Conservation (phyloP, 1,284 basidiomycete genomes). For the Caloboletus firmus region DNA sequence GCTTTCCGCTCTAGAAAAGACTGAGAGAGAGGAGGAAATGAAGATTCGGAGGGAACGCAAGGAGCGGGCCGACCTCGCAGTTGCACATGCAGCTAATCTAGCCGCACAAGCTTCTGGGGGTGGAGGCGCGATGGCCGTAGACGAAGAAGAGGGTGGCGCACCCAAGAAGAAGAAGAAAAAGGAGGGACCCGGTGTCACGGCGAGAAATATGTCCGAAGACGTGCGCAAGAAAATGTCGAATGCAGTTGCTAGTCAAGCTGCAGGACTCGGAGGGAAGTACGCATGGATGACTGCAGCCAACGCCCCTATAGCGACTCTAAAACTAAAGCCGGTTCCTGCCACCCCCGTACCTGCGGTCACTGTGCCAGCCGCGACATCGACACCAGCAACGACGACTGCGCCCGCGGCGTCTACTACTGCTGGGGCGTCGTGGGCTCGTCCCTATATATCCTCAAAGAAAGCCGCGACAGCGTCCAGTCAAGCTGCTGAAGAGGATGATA, state of each 20-base stretch:
- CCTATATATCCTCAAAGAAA: conserved; percentile 54
- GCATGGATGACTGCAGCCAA: conserved; percentile 80
- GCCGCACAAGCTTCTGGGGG: conserved; percentile 53
- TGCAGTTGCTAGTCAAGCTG: conserved; percentile 81
- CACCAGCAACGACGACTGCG: conserved; percentile 37
- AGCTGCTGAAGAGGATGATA: conserved; percentile 51
- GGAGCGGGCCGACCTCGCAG: conserved; percentile 67
- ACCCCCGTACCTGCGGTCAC: conserved; percentile 27
- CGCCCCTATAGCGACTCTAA: conserved; percentile 45
- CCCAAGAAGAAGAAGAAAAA: conserved; percentile 83
- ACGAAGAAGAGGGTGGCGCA: conserved; percentile 46
- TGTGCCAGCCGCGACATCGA: conserved; percentile 34
- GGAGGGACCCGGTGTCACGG: conserved; percentile 79
- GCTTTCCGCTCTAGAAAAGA: conserved; percentile 67
- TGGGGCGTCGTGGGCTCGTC: conserved; percentile 57
- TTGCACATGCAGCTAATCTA: conserved; percentile 60
- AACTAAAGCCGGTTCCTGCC: conserved; percentile 41
- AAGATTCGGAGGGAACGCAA: conserved; percentile 70
- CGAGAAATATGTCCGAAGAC: conserved; percentile 85
- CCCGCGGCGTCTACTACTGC: conserved; percentile 21
- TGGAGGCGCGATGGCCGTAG: conserved; percentile 30
- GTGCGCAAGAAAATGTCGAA: conserved; percentile 88
- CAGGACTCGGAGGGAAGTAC: conserved; percentile 78
- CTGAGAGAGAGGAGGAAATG: conserved; percentile 80
- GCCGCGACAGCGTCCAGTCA: conserved; percentile 22